A percentile compares a stretch with the other conserved stretches of the same genome.
Conservation (phyloP, 495 filamentous ascomycete genomes). For the Geoglossum glabrum region DNA sequence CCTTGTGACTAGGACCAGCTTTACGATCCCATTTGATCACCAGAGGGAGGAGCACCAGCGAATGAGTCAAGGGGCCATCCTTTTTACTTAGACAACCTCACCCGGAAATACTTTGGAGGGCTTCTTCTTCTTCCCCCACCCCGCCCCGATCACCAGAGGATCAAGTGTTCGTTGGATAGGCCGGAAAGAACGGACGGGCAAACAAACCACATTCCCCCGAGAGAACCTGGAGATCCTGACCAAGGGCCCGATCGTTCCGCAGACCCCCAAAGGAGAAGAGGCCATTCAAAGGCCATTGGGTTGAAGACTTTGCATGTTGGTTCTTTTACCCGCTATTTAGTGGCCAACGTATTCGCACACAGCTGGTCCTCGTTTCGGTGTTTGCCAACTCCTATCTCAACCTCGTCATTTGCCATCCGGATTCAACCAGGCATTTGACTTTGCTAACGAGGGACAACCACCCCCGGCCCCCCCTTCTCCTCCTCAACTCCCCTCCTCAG, state of each 20-base stretch:
- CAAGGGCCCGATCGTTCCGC: not conserved
- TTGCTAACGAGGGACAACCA: not conserved
- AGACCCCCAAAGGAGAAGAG: not conserved
- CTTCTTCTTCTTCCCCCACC: not conserved
- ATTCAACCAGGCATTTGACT: not conserved
- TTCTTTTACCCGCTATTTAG: not conserved
- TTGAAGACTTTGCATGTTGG: not conserved
- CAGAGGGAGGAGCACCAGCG: not conserved
- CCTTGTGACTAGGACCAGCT: not conserved
- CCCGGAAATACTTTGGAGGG: not conserved
- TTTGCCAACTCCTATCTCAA: not conserved
- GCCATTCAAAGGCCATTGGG: not conserved
- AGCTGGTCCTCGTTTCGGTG: not conserved
- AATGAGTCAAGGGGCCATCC: not conserved
- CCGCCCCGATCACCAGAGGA: not conserved
- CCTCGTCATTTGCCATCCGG: not conserved
- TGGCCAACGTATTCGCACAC: constrained; percentile 1
- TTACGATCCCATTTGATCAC: not conserved
- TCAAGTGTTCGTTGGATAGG: not conserved
- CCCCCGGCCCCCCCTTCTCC: too few species aligned
- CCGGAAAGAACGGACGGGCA: not conserved
- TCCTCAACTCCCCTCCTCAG: too few species aligned
- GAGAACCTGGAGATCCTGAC: not conserved
- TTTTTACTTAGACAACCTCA: not conserved
- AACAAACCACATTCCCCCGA: not conserved